phyloP scores from a whole-genome alignment of 768 basidiomycete genomes.

The Hygrocybe punicea region DNA sequence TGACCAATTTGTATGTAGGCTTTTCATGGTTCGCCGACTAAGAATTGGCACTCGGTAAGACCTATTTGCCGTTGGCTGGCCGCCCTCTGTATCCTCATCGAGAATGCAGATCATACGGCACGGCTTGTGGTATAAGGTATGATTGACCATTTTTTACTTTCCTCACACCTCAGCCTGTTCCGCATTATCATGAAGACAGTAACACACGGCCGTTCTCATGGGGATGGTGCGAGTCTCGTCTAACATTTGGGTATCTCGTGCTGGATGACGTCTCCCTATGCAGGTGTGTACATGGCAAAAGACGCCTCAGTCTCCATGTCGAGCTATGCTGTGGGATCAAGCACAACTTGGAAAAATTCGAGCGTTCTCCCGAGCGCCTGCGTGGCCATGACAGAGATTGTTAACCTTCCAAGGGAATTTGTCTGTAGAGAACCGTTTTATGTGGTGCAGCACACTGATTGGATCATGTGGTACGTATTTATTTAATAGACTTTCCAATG shows the following conservation, averaged over 20 bases:
- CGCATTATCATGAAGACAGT: constrained; percentile 20
- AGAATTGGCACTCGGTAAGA: constrained; percentile 69
- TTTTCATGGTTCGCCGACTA: constrained; percentile 63
- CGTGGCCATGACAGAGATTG: constrained; percentile 63
- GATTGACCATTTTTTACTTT: too few relatives aligned
- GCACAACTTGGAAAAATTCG: constrained; percentile 51
- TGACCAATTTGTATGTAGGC: constrained; percentile 38
- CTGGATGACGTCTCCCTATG: not conserved
- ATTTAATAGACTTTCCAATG: not conserved
- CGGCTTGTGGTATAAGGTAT: constrained; percentile 58
- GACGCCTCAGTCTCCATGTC: constrained; percentile 50
- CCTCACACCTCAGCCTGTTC: too few relatives aligned
- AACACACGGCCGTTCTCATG: constrained; percentile 58
- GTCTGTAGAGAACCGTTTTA: constrained; percentile 51
- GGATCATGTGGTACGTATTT: constrained; percentile 61
- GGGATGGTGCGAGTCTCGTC: constrained; percentile 45
- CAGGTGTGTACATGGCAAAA: constrained; percentile 68
- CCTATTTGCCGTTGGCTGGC: not conserved
- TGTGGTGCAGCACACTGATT: constrained; percentile 60
- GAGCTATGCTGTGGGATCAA: constrained; percentile 35
- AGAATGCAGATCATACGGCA: constrained; percentile 59
- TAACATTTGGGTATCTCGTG: constrained; percentile 2
- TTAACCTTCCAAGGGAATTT: constrained; percentile 58
- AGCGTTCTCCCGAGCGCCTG: constrained; percentile 45
- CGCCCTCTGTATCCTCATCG: not conserved